Percentiles rank a stretch among this genome's conserved stretches.
Evolutionary conservation across 179 eudicot genomes (phyloP).

Genomic region (Drosera spatulata): DNA sequence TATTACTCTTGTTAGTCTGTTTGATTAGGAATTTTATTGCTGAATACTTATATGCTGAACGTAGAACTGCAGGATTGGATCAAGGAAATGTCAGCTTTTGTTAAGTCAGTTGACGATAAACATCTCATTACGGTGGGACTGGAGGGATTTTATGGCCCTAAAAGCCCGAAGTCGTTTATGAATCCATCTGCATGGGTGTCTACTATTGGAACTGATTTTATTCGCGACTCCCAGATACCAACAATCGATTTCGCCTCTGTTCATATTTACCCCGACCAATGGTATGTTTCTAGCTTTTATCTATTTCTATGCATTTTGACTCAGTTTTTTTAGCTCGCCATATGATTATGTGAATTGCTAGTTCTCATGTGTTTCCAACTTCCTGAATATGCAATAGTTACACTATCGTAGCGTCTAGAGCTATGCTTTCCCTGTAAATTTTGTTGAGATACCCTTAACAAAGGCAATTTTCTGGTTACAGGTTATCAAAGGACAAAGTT

Average conservation of each 20-base stretch:
- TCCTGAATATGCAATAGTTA: no score
- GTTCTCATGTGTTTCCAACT: no score
- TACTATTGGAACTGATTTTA: slow-evolving; percentile 68
- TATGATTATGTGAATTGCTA: no score
- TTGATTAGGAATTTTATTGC: not conserved
- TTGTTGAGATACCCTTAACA: no score
- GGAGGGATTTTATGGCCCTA: slow-evolving; percentile 89
- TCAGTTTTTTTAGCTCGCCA: no score
- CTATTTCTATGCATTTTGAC: not conserved
- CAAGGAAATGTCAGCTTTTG: slow-evolving; percentile 81
- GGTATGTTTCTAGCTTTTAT: slow-evolving; percentile 48
- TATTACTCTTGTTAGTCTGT: no score
- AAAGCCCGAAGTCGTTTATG: slow-evolving; percentile 36
- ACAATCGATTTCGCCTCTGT: slow-evolving; percentile 87
- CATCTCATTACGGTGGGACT: slow-evolving; percentile 85
- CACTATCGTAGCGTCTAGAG: no score
- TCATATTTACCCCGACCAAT: slow-evolving; percentile 93
- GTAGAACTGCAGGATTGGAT: slow-evolving; percentile 75
- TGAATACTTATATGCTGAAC: not conserved
- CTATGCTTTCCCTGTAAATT: no score
- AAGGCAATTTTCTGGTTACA: slow-evolving; percentile 13
- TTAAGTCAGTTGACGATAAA: slow-evolving; percentile 72
- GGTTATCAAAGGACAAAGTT: slow-evolving; percentile 44
- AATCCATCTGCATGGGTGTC: slow-evolving; percentile 81
- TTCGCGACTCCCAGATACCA: slow-evolving; percentile 60